phyloP scores from a whole-genome alignment of 768 basidiomycete species.

The Panellus pusillus region DNA sequence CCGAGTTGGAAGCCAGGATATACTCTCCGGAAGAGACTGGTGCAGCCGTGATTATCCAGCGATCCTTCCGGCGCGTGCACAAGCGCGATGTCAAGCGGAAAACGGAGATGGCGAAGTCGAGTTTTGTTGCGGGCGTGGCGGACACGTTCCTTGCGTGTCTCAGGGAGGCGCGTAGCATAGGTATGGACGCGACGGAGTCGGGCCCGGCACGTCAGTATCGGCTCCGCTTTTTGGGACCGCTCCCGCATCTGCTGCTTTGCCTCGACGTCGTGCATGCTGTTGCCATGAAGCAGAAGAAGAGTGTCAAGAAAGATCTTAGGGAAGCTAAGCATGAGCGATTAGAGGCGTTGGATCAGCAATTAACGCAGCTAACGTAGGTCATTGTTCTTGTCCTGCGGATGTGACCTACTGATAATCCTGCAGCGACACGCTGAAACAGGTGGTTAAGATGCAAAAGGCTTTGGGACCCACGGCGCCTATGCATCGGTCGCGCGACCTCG shows the following conservation, averaged over 20 bases:
- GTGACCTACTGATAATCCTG: neutral
- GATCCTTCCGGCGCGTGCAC: constrained; percentile 12
- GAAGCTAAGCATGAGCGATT: constrained; percentile 34
- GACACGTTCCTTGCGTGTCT: constrained; percentile 30
- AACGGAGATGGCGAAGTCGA: constrained; percentile 13
- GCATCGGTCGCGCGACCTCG: constrained; percentile 24
- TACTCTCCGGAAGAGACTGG: constrained; percentile 28
- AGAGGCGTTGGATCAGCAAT: constrained; percentile 31
- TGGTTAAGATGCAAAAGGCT: constrained; percentile 23
- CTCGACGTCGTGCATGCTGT: constrained; percentile 34
- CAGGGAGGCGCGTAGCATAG: constrained; percentile 22
- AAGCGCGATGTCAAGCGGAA: constrained; percentile 11
- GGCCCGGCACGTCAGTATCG: constrained; percentile 34
- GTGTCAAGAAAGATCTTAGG: constrained; percentile 30
- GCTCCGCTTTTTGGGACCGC: constrained; percentile 35
- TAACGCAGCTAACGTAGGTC: constrained; percentile 35
- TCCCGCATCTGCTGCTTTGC: constrained; percentile 43
- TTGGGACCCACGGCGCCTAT: constrained; percentile 28
- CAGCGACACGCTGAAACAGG: constrained; percentile 30
- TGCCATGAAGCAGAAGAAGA: constrained; percentile 29
- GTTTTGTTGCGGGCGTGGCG: constrained; percentile 22
- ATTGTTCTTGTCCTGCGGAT: neutral
- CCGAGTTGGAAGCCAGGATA: constrained; percentile 17
- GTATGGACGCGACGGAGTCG: constrained; percentile 11
- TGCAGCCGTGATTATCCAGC: constrained; percentile 27